These are phyloP conservation scores for Isatis lusitanica DNA, from an alignment of 441 rosid species.

Conservation along the genomic window DNA sequence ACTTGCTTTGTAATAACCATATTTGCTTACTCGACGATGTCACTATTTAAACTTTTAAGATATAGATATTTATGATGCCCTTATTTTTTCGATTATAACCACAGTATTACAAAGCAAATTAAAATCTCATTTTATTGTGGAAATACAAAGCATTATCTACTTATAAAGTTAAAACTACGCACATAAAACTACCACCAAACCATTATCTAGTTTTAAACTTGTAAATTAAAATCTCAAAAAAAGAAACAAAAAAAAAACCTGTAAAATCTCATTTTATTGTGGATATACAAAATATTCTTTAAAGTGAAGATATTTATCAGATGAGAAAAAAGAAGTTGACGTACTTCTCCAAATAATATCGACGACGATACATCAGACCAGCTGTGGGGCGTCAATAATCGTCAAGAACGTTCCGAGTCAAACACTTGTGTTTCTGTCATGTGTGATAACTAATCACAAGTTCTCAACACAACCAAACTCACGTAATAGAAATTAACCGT, in stretches of 20 bases:
- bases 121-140: no score
- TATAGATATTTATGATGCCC: background rate
- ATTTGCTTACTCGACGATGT: background rate
- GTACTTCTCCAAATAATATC: background rate
- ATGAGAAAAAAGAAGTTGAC: background rate
- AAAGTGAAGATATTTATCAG: background rate
- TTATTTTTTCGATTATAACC: background rate
- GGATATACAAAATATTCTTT: background rate
- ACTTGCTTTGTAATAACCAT: background rate
- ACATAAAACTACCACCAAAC: background rate
- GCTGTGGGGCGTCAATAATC: conserved; percentile 4
- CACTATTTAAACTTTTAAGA: background rate
- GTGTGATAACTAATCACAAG: background rate
- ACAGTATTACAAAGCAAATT: background rate
- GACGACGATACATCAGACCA: background rate
- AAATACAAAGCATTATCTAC: background rate
- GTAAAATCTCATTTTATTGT: background rate
- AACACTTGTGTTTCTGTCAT: background rate
- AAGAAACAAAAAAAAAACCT: no score
- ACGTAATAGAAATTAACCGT: background rate
- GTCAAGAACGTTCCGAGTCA: conserved; percentile 23
- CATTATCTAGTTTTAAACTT: background rate
- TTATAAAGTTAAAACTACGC: background rate
- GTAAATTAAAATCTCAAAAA: no score
- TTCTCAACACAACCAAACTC: background rate